phyloP scores from a whole-genome alignment of 2,329 filamentous ascomycete genomes.

The Mariannaea elegans region DNA sequence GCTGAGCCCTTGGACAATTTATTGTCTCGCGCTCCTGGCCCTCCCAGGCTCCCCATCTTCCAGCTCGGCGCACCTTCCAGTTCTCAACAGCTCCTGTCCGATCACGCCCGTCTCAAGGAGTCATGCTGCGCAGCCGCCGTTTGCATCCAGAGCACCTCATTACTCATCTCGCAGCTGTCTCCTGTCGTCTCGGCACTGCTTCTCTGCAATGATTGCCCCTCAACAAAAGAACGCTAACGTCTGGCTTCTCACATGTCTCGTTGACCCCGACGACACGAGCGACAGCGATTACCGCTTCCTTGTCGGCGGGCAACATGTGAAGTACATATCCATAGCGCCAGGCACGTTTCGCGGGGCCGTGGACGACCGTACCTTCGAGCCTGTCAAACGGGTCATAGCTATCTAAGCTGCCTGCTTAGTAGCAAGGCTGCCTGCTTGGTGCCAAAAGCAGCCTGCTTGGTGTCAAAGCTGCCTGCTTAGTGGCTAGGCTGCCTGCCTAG shows the following conservation, averaged over 20 bases:
- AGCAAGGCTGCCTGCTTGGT: no score
- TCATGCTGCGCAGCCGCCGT: not conserved
- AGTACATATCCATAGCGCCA: conserved; percentile 38
- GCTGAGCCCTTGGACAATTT: not conserved
- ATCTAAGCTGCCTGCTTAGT: no score
- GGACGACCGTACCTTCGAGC: conserved; percentile 40
- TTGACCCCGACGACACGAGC: conserved; percentile 33
- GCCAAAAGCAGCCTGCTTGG: no score
- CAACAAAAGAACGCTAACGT: conserved; percentile 34
- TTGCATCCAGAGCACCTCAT: not conserved
- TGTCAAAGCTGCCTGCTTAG: no score
- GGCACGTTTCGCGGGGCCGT: conserved; percentile 35
- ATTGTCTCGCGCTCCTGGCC: not conserved
- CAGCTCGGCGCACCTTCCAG: conserved; percentile 1
- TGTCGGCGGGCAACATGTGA: conserved; percentile 33
- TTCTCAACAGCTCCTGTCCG: conserved; percentile 1
- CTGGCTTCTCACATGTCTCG: conserved; percentile 37
- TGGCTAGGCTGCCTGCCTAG: no score
- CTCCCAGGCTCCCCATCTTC: not conserved
- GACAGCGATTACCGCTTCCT: conserved; percentile 43
- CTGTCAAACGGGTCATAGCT: no score
- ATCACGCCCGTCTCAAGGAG: not conserved
- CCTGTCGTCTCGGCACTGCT: not conserved
- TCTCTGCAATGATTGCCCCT: conserved; percentile 4
- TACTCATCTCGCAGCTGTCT: not conserved